Percentiles rank a stretch among this genome's conserved stretches.
These are phyloP conservation scores for Microbotryum scabiosae DNA, from an alignment of 1,284 basidiomycete genomes.

Conservation along the genomic window DNA sequence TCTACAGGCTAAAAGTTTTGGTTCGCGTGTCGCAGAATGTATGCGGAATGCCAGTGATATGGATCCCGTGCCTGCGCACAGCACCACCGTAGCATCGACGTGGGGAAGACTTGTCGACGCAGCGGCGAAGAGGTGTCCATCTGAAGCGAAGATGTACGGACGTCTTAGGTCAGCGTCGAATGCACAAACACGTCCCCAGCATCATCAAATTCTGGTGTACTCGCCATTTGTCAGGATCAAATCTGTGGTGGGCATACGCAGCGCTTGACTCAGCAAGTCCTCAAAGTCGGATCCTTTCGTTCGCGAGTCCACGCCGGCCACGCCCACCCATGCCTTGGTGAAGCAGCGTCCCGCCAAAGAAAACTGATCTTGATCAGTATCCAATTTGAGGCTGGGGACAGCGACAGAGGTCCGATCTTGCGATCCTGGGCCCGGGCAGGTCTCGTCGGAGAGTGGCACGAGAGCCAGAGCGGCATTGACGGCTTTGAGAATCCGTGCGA, in stretches of 20 bases:
- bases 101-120: too few species aligned
- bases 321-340: conserved; percentile 23
- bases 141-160: neutral
- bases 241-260: conserved; percentile 9
- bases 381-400: too few species aligned
- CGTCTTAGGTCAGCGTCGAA: neutral
- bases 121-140: conserved; percentile 22
- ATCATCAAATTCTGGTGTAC: neutral
- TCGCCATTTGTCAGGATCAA: conserved; percentile 15
- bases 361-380: neutral
- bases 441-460: neutral
- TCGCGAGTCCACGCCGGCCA: conserved; percentile 13
- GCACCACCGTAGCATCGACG: conserved; percentile 11
- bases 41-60: neutral
- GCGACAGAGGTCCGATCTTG: too few species aligned
- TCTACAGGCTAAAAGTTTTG: conserved; percentile 13
- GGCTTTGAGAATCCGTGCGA: conserved; percentile 13
- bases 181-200: too few species aligned
- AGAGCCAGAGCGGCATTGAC: conserved; percentile 3
- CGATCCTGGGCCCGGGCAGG: too few species aligned
- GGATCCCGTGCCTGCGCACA: conserved; percentile 22
- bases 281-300: conserved; percentile 9
- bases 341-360: conserved; percentile 5
- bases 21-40: conserved; percentile 4
- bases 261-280: conserved; percentile 5